Percentiles rank a stretch among this genome's conserved stretches.
Conservation (phyloP, 805 yeast genomes). For the Candida silvicultrix region DNA sequence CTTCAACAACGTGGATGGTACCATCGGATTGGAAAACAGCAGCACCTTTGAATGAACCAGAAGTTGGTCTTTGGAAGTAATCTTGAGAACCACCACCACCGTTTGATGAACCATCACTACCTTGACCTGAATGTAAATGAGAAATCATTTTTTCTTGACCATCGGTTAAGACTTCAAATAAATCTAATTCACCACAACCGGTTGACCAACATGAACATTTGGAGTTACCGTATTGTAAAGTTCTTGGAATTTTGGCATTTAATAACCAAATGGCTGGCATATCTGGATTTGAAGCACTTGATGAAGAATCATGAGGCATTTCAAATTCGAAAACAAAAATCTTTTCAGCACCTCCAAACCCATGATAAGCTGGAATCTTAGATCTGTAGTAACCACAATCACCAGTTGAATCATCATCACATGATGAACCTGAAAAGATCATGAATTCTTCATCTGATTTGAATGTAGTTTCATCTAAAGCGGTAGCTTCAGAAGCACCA, state of each 20-base stretch:
- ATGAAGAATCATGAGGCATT: conserved; percentile 68
- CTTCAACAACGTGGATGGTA: conserved; percentile 50
- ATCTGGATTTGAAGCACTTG: conserved; percentile 61
- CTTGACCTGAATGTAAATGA: conserved; percentile 83
- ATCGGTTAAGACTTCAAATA: conserved; percentile 77
- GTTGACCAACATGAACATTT: conserved; percentile 93
- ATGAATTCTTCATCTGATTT: conserved; percentile 73
- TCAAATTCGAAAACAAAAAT: conserved; percentile 88
- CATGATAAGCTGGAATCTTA: conserved; percentile 90
- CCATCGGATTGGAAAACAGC: conserved; percentile 63
- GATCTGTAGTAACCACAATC: conserved; percentile 84
- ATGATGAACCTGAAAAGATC: conserved; percentile 69
- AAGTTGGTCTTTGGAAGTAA: conserved; percentile 82
- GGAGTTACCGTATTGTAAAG: conserved; percentile 82
- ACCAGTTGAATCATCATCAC: conserved; percentile 37
- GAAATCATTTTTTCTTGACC: conserved; percentile 74
- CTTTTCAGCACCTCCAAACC: conserved; percentile 80
- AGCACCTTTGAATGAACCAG: conserved; percentile 79
- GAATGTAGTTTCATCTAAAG: conserved; percentile 62
- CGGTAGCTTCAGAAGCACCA: conserved; percentile 63
- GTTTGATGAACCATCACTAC: conserved; percentile 42
- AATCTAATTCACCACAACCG: conserved; percentile 97
- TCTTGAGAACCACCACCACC: conserved; percentile 90
- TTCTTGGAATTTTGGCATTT: conserved; percentile 95
- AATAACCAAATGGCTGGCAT: conserved; percentile 99